Conservation (phyloP, 2,329 filamentous ascomycete genomes). For the Huntiella moniliformis region DNA sequence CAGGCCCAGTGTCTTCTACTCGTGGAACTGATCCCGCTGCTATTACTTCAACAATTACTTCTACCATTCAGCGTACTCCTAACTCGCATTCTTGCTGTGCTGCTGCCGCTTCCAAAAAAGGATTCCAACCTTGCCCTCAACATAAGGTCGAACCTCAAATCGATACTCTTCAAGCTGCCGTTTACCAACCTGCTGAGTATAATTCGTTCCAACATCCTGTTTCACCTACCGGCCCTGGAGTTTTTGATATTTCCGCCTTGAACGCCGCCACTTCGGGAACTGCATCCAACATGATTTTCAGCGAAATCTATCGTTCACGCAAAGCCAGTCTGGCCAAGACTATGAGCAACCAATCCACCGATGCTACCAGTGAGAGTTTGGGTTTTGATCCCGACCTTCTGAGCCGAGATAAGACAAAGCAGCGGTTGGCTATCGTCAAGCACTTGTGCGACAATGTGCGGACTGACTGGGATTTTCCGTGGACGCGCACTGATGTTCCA, state of each 20-base stretch:
- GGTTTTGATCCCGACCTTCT: conserved; percentile 42
- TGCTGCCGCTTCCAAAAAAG: conserved; percentile 3
- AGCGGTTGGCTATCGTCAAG: conserved; percentile 42
- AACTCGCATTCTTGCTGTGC: no score
- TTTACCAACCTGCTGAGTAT: conserved; percentile 10
- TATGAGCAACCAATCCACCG: conserved; percentile 12
- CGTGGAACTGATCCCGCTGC: no score
- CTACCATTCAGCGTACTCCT: no score
- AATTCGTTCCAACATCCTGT: conserved; percentile 10
- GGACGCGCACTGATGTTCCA: conserved; percentile 24
- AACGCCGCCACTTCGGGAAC: conserved; percentile 7
- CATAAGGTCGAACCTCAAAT: conserved; percentile 7
- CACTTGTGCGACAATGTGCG: conserved; percentile 35
- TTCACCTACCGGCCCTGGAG: conserved; percentile 1
- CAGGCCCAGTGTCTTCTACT: no score
- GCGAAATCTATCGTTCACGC: conserved; percentile 38
- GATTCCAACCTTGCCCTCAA: conserved; percentile 7
- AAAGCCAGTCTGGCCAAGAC: conserved; percentile 31
- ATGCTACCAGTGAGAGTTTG: conserved; percentile 13
- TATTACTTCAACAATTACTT: no score
- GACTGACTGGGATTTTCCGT: conserved; percentile 41
- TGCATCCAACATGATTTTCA: conserved; percentile 33
- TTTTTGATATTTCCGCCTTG: conserved; percentile 6
- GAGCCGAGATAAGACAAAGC: conserved; percentile 41
- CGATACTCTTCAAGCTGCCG: conserved; percentile 5